Conservation (phyloP, 495 filamentous ascomycete genomes). For the Lophium mytilinum region DNA sequence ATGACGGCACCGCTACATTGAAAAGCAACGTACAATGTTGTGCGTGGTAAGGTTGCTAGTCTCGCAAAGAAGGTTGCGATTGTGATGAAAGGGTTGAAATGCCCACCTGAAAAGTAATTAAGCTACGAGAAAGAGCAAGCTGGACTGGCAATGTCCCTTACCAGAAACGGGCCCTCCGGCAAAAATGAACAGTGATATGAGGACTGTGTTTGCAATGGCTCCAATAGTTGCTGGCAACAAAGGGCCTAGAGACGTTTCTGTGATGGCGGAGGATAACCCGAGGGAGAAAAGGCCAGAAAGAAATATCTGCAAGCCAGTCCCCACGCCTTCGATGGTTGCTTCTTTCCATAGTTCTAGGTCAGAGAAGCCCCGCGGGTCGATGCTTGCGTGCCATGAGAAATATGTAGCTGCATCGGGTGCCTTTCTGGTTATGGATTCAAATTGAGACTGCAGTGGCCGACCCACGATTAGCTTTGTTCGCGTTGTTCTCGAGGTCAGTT, state of each 20-base stretch:
- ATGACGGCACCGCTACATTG: constrained; percentile 16
- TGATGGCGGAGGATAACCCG: constrained; percentile 1
- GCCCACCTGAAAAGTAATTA: neutral
- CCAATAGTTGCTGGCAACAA: constrained; percentile 11
- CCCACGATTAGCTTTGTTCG: too few relatives aligned
- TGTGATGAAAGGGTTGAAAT: constrained; percentile 25
- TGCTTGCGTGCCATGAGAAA: constrained; percentile 35
- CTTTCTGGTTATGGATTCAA: constrained; percentile 31
- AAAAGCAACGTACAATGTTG: constrained; percentile 16
- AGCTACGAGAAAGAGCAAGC: neutral
- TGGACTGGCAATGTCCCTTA: neutral
- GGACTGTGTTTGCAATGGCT: constrained; percentile 5
- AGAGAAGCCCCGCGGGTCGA: constrained; percentile 35
- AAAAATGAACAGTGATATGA: constrained; percentile 19
- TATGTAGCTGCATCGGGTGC: constrained; percentile 41
- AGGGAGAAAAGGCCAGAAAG: constrained; percentile 13
- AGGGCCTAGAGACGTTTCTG: constrained; percentile 11
- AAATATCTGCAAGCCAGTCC: constrained; percentile 19
- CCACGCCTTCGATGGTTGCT: constrained; percentile 27
- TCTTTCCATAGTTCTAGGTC: constrained; percentile 41
- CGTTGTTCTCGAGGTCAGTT: too few relatives aligned
- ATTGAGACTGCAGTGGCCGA: constrained; percentile 11
- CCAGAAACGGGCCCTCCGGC: constrained; percentile 16
- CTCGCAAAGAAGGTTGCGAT: constrained; percentile 19
- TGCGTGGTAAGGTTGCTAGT: constrained; percentile 14